Evolutionary conservation across 1,284 basidiomycete species (phyloP).

Genomic region (Polyporus tsugae): DNA sequence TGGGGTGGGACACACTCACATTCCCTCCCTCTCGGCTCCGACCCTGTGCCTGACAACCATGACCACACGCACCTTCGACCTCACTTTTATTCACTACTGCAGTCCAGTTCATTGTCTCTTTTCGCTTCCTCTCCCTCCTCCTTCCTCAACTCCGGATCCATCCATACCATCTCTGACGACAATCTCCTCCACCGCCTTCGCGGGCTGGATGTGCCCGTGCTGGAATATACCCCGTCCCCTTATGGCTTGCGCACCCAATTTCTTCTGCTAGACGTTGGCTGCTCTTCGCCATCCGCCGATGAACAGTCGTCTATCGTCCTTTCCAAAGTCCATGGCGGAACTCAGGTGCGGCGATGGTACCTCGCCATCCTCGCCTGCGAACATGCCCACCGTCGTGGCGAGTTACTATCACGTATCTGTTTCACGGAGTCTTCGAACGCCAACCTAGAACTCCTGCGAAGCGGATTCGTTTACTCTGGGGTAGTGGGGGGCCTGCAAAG

Average conservation of each 20-base stretch:
- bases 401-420: background rate
- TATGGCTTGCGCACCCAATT: background rate
- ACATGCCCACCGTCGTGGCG: background rate
- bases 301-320: background rate
- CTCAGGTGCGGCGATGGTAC: background rate
- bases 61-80: background rate
- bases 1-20: background rate
- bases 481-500: background rate
- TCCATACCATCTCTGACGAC: constrained; percentile 1
- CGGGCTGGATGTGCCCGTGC: background rate
- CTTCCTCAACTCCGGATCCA: background rate
- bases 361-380: background rate
- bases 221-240: background rate
- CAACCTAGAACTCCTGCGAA: background rate
- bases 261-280: background rate
- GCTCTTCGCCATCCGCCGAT: background rate
- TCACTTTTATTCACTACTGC: background rate
- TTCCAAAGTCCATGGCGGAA: background rate
- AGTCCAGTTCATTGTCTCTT: background rate
- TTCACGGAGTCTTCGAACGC: background rate
- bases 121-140: background rate
- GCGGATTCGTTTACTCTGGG: background rate
- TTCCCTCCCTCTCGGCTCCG: background rate
- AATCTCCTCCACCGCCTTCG: background rate
- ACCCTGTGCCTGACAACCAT: background rate